Evolutionary conservation across 768 basidiomycete species (phyloP), one percentile per base, ranked within the genome.

Genomic region (Postia placenta): DNA sequence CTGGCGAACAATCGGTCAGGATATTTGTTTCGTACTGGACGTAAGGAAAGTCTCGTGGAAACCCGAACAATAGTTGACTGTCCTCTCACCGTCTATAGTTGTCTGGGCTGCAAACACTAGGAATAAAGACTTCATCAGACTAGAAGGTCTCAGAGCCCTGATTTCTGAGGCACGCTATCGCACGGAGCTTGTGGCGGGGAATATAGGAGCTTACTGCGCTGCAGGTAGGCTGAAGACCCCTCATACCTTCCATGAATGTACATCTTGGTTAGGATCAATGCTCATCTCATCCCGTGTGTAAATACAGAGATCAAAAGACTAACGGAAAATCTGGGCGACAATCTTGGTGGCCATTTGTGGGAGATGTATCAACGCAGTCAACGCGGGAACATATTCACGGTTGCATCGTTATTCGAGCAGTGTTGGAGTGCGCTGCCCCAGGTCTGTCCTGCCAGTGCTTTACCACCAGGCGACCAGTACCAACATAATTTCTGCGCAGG

Each of bases 41-140:
- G n/a, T n/a, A n/a, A n/a, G n/a, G n/a, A n/a, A n/a, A n/a, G n/a
- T n/a, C n/a, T n/a, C n/a, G n/a, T n/a, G n/a, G n/a, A n/a, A n/a
- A n/a, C n/a, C n/a, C n/a, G n/a, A n/a, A n/a, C n/a, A n/a, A n/a
- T n/a, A n/a, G n/a, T n/a, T n/a, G n/a, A n/a, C n/a, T n/a, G n/a
- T n/a, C n/a, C n/a, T n/a, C n/a, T n/a, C n/a, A n/a, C n/a, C n/a
- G n/a, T n/a, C n/a, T n/a, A n/a, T n/a, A n/a, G n/a, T n/a, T n/a
- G 80, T 81, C 2, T 90, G 84, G 83, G 84, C 81, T 22, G 87
- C 87, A 1, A 87, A 83, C 2, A 84, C 80, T 14, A 80, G 66
- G 47, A 69, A 87, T 60, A 49, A 69, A 0, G 76, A 86, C 51
- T 89, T 77, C 49, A 64, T 88, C 41, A 72, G 72, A 17, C 75